Conservation (phyloP, 305 asterid species). For the Striga hermonthica region DNA sequence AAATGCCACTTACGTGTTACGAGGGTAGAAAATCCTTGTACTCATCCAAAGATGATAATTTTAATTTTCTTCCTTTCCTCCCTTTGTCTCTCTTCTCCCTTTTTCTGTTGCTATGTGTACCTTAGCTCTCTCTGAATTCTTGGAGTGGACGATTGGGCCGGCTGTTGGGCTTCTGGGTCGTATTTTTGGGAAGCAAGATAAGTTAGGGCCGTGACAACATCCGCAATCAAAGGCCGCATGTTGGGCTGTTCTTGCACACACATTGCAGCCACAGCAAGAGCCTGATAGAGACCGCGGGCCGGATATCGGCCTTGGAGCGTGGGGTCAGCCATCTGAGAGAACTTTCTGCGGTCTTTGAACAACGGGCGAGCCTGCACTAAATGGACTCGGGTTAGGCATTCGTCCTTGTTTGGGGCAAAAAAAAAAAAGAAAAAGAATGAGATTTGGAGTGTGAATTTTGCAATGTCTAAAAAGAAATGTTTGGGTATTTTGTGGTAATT, state of each 20-base stretch:
- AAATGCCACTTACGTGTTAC: not conserved
- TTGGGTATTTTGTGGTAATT: too few species aligned
- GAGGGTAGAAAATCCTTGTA: not conserved
- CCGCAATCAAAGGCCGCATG: slow-evolving; percentile 70
- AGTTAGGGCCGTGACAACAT: slow-evolving; percentile 61
- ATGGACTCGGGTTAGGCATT: too few species aligned
- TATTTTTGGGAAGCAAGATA: slow-evolving; percentile 69
- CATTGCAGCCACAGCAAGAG: slow-evolving; percentile 82
- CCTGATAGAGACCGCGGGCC: slow-evolving; percentile 62
- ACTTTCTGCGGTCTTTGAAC: slow-evolving; percentile 70
- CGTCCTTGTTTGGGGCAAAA: too few species aligned
- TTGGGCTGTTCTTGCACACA: slow-evolving; percentile 76
- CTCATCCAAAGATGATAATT: not conserved
- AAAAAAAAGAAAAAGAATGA: too few species aligned
- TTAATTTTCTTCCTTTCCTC: not conserved
- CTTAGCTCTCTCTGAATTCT: slow-evolving; percentile 38
- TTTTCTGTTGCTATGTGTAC: not conserved
- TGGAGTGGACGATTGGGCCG: slow-evolving; percentile 43
- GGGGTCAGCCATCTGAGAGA: slow-evolving; percentile 76
- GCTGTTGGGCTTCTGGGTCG: slow-evolving; percentile 43
- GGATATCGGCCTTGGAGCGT: slow-evolving; percentile 74
- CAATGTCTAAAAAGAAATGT: too few species aligned
- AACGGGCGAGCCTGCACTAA: slow-evolving; percentile 77
- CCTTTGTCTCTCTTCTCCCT: too few species aligned
- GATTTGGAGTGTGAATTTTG: too few species aligned